Base-by-base conservation (phyloP, 768 basidiomycete species). In the Hemileccinum rubropunctum region DNA sequence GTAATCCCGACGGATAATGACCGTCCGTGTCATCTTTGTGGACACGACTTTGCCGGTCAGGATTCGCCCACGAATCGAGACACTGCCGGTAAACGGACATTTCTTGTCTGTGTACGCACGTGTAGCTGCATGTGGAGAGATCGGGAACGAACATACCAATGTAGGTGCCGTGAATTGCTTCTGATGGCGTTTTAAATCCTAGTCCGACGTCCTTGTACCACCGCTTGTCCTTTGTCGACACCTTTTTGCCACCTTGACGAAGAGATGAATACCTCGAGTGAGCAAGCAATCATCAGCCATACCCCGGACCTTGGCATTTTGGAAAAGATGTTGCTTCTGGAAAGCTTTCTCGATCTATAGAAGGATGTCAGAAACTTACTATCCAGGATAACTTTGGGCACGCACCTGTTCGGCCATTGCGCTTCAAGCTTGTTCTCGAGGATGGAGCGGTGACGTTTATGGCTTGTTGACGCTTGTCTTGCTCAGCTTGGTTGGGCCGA, bases 141-240 rank as follows among this genome's bases (percentile, higher is more conserved):
- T 46, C 28, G 23, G 26, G 30, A 32, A 23, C 20, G 23, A 45
- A 78, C 91, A 56, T 69, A 94, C 91, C 93, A 65, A 97, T 88
- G 78, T 98, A 99, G 58, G 91, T 89, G 66, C 94, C 97, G 48
- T 81, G 91, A 69, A 98, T 91, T 47, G 97, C 97, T 64, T 98
- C 95, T 57, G 84, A 64, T 41, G 97, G 97, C 26, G 94, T 98
- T 82, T 98, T 94, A 78, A 91, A 97, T 40, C 92, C 92, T 51
- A 98, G 78, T 64, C 95, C 95, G 65, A 97, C 89, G 75, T 98
- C 93, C 83, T 98, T 98, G 78, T 90, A 97, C 95, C 97, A 99
- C 71, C 97, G 80, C 82, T 88, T 97, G 59, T 92, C 88, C 81
- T 87, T 97, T 60, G 93, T 92, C 45, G 86, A 80, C 60, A 94